Conservation (phyloP, 1,139 yeast species). For the Suhomyces chickasaworum region DNA sequence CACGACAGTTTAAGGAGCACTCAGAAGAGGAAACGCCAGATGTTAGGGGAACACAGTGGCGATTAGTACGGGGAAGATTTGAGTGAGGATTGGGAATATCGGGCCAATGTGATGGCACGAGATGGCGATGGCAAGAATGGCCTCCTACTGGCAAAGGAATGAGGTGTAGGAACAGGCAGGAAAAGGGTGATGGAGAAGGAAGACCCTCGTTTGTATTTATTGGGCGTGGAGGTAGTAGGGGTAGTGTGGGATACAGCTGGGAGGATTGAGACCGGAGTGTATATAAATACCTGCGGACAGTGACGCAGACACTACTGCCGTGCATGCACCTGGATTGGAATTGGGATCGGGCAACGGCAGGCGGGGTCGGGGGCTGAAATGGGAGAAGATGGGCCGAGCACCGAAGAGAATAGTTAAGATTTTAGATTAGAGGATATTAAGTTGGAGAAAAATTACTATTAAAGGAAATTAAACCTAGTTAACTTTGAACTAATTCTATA, state of each 20-base stretch:
- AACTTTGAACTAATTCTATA: too few species aligned
- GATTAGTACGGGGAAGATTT: background rate
- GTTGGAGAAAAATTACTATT: too few species aligned
- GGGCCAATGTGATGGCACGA: background rate
- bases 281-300: slow-evolving; percentile 11
- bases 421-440: too few species aligned
- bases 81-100: background rate
- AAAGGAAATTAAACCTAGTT: too few species aligned
- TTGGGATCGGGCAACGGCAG: background rate
- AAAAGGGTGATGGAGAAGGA: background rate
- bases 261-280: slow-evolving; percentile 3
- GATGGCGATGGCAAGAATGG: background rate
- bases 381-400: background rate
- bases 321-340: slow-evolving; percentile 6
- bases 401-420: background rate
- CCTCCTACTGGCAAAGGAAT: background rate
- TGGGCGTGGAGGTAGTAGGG: slow-evolving; percentile 13
- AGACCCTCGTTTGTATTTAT: slow-evolving; percentile 13
- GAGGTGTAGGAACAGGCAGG: background rate
- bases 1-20: background rate
- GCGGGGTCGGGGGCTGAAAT: background rate
- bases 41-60: background rate
- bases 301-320: slow-evolving; percentile 10
- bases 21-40: background rate
- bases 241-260: slow-evolving; percentile 12